Evolutionary conservation across 495 filamentous ascomycete genomes (phyloP), one percentile per base, ranked within the genome.

Genomic region (Pyrenopolyporus hunteri): DNA sequence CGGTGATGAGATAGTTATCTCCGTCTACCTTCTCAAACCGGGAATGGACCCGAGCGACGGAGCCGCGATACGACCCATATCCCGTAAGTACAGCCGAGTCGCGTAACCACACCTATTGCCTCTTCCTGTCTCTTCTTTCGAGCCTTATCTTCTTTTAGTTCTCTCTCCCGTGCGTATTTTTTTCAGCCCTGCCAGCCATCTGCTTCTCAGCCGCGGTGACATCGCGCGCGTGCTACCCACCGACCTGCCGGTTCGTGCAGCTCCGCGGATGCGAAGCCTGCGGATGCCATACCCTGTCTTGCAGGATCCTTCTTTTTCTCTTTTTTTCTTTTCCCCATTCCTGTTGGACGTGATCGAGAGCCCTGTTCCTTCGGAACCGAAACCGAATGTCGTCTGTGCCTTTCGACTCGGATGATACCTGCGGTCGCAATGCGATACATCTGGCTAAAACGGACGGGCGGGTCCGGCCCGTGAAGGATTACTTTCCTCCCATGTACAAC

Each of bases 131-230:
- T n/a, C 6, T 33, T 42, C 17, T 50, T 46, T 37, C 23, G 26
- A 32, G 11, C 23, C 17, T 40, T 45, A 29, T 32, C 49, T 55
- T 25, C 23, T 14, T 29, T 56, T 11, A 32, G 28, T 17, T 2
- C 16, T 19, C 20, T 50, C 6, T 17, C 55, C 16, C 22, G 35
- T 4, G 17, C 22, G 22, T 2, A 17, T 9, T 23, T 6, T 32
- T 36, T 33, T 58, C 60, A 63, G 59, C 59, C 59, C 53, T 52
- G 52, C 59, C n/a, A n/a, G n/a, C n/a, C n/a, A n/a, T n/a, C n/a
- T n/a, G n/a, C n/a, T n/a, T n/a, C n/a, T n/a, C n/a, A n/a, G n/a
- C n/a, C 42, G 35, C 14, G 8, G 61, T 64, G 16, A 50, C 61
- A 59, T 64, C 45, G n/a, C 43, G 43, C 49, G n/a, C 6, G 28